These are phyloP conservation scores for Colletotrichum gloeosporioides DNA, from an alignment of 2,329 filamentous ascomycete genomes.

Conservation along the genomic window DNA sequence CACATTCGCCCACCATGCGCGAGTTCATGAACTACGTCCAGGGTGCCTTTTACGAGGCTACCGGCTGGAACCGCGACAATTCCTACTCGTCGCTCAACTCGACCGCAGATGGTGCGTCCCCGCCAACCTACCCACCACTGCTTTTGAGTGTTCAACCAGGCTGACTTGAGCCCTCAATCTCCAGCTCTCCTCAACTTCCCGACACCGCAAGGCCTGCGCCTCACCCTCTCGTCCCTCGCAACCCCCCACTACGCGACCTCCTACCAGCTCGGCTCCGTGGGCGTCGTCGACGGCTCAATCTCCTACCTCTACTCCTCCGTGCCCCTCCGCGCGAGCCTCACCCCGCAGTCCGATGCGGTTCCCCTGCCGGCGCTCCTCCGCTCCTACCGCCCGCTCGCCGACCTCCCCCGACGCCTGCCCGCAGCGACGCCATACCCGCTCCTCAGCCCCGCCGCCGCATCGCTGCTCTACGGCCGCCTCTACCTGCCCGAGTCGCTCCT, in stretches of 20 bases:
- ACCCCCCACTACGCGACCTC: constrained; percentile 93
- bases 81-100: constrained; percentile 87
- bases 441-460: constrained; percentile 42
- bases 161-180: background rate
- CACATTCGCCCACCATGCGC: constrained; percentile 66
- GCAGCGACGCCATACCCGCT: background rate
- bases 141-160: fast-evolving
- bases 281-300: constrained; percentile 93
- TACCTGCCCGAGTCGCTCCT: constrained; percentile 86
- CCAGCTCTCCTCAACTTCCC: constrained; percentile 86
- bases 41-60: constrained; percentile 84
- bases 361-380: constrained; percentile 79
- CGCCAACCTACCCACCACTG: background rate
- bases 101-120: constrained; percentile 73
- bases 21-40: constrained; percentile 98
- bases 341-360: constrained; percentile 73
- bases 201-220: constrained; percentile 81
- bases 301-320: constrained; percentile 95
- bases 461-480: constrained; percentile 76
- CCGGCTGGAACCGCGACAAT: constrained; percentile 90
- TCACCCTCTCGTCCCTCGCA: constrained; percentile 89
- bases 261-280: constrained; percentile 88
- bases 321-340: constrained; percentile 70
- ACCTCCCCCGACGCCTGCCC: constrained; percentile 48
- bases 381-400: constrained; percentile 81